phyloP scores from a whole-genome alignment of 805 yeast species.

The Candida fluviatilis region DNA sequence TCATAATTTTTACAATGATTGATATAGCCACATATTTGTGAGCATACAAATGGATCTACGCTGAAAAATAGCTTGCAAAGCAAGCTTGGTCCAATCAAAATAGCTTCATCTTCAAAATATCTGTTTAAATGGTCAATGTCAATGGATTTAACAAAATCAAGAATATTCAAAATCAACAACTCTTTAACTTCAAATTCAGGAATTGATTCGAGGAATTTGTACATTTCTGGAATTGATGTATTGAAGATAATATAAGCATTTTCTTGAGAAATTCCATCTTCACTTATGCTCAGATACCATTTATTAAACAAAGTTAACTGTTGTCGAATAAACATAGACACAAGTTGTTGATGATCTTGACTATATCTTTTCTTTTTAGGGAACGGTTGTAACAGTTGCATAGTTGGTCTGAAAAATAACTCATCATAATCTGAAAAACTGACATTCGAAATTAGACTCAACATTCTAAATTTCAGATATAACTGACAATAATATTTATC shows the following conservation, averaged over 20 bases:
- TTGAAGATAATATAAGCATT: constrained; percentile 2
- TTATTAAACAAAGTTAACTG: constrained; percentile 1
- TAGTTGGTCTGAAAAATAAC: constrained; percentile 1
- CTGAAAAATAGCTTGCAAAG: constrained; percentile 36
- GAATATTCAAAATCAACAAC: constrained; percentile 6
- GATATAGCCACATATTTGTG: constrained; percentile 45
- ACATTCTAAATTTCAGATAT: background rate
- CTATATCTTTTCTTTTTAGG: background rate
- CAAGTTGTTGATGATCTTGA: constrained; percentile 1
- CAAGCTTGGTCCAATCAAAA: constrained; percentile 39
- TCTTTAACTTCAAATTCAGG: constrained; percentile 6
- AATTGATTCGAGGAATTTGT: constrained; percentile 1
- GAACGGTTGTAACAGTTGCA: background rate
- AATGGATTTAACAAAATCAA: constrained; percentile 11
- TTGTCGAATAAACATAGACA: constrained; percentile 1
- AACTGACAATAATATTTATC: background rate
- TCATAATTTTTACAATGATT: constrained; percentile 36
- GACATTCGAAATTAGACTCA: background rate
- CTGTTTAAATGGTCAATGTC: constrained; percentile 7
- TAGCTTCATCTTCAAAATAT: constrained; percentile 9
- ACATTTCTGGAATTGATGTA: constrained; percentile 2
- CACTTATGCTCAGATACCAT: background rate
- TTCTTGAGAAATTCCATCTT: background rate
- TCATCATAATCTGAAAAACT: constrained; percentile 3
- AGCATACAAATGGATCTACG: constrained; percentile 41